phyloP scores from a whole-genome alignment of 1,139 yeast genomes.

The Geotrichum aggregatum region DNA sequence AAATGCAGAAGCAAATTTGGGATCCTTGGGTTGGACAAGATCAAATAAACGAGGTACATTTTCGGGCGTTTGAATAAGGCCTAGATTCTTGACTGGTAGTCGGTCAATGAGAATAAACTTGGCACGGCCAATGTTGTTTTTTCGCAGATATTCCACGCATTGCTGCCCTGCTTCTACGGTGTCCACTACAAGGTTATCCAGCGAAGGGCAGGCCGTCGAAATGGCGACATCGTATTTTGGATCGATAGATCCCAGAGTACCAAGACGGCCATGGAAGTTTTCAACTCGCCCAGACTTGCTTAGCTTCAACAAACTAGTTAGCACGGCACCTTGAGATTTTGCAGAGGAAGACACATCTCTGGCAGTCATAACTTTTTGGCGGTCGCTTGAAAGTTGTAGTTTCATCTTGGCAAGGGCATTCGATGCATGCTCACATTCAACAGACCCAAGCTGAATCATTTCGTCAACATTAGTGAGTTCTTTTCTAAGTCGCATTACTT shows the following conservation, averaged over 20 bases:
- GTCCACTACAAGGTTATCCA: constrained; percentile 92
- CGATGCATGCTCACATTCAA: constrained; percentile 52
- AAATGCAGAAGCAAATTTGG: constrained; percentile 79
- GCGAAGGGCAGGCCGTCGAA: constrained; percentile 88
- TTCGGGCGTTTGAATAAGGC: constrained; percentile 67
- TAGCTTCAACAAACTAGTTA: constrained; percentile 62
- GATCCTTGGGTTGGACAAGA: constrained; percentile 61
- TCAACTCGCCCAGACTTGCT: constrained; percentile 76
- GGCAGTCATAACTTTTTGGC: constrained; percentile 68
- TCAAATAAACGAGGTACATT: constrained; percentile 81
- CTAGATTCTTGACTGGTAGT: constrained; percentile 58
- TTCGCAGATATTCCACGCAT: constrained; percentile 82
- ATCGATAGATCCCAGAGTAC: constrained; percentile 85
- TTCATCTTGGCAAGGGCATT: constrained; percentile 51
- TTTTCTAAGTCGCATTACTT: constrained; percentile 42
- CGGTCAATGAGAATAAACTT: constrained; percentile 78
- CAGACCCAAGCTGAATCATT: constrained; percentile 57
- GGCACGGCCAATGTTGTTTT: constrained; percentile 83
- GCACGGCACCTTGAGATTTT: constrained; percentile 70
- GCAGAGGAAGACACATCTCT: constrained; percentile 51
- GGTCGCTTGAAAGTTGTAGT: constrained; percentile 48
- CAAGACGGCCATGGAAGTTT: constrained; percentile 87
- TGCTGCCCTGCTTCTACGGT: constrained; percentile 89
- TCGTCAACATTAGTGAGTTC: constrained; percentile 49
- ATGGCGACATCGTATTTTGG: constrained; percentile 86